Evolutionary conservation across 331 rosid species (phyloP).

Genomic region (Prunus yedoensis): DNA sequence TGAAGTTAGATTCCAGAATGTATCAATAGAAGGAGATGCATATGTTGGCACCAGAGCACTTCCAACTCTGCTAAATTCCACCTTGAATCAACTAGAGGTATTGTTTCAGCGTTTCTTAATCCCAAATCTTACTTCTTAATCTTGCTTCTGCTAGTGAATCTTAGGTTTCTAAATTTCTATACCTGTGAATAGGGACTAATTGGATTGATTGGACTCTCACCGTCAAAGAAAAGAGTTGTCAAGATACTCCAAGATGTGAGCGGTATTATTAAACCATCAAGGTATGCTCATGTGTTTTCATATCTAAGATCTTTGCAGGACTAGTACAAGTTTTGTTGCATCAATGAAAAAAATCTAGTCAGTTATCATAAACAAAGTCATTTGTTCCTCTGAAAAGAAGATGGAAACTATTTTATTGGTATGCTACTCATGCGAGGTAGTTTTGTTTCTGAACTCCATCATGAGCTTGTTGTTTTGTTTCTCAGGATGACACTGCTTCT

Average conservation of each 20-base stretch:
- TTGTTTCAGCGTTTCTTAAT: neutral
- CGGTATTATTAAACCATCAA: constrained; percentile 73
- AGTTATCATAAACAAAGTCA: neutral
- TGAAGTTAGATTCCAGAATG: constrained; percentile 29
- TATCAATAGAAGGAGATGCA: constrained; percentile 32
- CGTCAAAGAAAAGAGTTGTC: constrained; percentile 50
- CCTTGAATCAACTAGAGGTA: constrained; percentile 58
- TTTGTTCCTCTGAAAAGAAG: neutral
- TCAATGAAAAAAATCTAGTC: neutral
- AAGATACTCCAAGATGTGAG: constrained; percentile 56
- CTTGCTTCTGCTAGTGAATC: neutral
- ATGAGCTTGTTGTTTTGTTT: neutral
- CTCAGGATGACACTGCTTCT: constrained; percentile 51
- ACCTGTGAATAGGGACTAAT: constrained; percentile 39
- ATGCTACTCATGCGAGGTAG: neutral
- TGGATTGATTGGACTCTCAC: constrained; percentile 49
- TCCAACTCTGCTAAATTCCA: constrained; percentile 63
- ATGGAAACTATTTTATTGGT: neutral
- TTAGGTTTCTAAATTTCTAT: neutral
- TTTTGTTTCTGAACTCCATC: neutral
- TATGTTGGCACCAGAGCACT: constrained; percentile 68
- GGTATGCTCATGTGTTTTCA: constrained; percentile 35
- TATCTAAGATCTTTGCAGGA: neutral
- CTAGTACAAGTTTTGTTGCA: neutral
- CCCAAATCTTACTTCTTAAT: neutral